Evolutionary conservation across 148 eudicot genomes (phyloP), one percentile per base, ranked within the genome.

Genomic region (Polygonum aviculare): DNA sequence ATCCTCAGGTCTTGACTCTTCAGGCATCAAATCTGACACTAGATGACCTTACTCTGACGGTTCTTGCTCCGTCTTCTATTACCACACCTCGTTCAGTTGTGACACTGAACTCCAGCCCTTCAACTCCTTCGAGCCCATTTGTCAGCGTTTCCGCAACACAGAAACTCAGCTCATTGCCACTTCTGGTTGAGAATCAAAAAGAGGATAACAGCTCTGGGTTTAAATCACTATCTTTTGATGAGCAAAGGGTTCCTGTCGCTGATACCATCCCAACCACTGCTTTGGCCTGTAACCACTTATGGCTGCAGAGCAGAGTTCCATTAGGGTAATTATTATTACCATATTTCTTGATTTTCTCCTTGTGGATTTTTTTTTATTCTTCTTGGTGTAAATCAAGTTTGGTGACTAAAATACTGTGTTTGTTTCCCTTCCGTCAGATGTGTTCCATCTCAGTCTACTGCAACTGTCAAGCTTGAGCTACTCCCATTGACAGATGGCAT

Each of bases 251-350:
- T 83, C 84, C 90, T 73, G 78, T 81, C 76, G 80, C 88, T 59
- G 95, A 91, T 81, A 86, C 79, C 73, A 84, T 88, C 77, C 96
- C 96, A 69, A 80, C 84, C 22, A 80, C 90, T 79, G 96, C 90
- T 80, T 78, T 83, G 89, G 87, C 90, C 77, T 90, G 96, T 80
- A 90, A 90, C 35, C 99, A 95, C 81, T 82, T 95, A 77, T 95
- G 97, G 94, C 84, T 95, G 87, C 97, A 95, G 81, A 95, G 99
- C 76, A 87, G 92, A 82, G 91, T 92, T 82, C 99, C 99, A 39
- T 79, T 95, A 44, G 97, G 99, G 99, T 95, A 95, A 75, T 35
- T 47, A 75, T 35, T 47, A 5, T 67, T 15, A 5, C 45, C 38
- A 67, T 67, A 15, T 76, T 65, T 63, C 35, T 77, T 16, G 52